Conservation (phyloP, 345 rosid species). For the Ailanthus altissimus region DNA sequence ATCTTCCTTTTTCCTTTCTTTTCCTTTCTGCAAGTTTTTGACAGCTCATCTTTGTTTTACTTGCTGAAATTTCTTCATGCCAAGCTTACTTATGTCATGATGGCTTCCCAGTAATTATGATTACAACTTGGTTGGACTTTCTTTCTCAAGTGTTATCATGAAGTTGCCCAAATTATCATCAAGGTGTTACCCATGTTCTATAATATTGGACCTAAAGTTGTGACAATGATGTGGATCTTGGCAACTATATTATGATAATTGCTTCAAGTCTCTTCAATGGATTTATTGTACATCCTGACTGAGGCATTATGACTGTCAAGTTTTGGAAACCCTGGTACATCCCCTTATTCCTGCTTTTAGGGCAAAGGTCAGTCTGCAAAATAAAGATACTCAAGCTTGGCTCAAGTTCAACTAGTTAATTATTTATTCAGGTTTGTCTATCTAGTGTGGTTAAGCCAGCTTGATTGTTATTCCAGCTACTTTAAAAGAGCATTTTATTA, state of each 20-base stretch:
- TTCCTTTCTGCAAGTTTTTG: background rate
- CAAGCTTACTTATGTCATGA: background rate
- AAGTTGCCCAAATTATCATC: background rate
- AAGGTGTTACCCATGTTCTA: background rate
- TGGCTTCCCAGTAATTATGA: background rate
- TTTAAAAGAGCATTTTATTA: background rate
- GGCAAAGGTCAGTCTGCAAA: background rate
- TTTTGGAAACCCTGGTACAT: background rate
- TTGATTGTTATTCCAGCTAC: background rate
- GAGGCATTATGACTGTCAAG: background rate
- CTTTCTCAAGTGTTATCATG: background rate
- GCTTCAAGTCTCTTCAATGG: background rate
- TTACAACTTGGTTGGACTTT: background rate
- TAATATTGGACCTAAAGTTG: background rate
- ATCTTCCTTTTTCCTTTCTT: background rate
- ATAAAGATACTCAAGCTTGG: background rate
- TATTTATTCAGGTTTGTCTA: background rate
- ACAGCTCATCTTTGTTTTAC: background rate
- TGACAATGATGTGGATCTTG: background rate
- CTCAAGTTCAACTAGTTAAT: constrained; percentile 4
- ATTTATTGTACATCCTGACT: background rate
- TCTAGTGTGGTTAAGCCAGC: background rate
- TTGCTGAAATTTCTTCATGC: background rate
- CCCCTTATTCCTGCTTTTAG: background rate
- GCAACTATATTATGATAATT: background rate